Conservation (phyloP, 1,284 basidiomycete genomes). For the Mixia osmundae region DNA sequence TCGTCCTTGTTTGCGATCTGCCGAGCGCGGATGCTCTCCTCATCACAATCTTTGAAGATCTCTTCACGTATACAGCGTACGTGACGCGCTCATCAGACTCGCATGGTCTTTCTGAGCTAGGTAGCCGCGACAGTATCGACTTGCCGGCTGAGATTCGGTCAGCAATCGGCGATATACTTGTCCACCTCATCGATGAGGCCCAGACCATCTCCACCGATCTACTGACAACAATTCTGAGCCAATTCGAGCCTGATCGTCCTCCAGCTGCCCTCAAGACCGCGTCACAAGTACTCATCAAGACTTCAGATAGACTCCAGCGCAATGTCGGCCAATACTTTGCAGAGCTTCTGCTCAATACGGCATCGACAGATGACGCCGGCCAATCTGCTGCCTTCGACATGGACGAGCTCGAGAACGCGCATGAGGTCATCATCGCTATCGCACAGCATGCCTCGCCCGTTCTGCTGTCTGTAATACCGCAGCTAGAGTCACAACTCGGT, state of each 20-base stretch:
- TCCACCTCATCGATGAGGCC: slow-evolving; percentile 70
- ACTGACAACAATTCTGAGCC: slow-evolving; percentile 55
- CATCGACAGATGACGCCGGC: slow-evolving; percentile 23
- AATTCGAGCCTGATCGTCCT: slow-evolving; percentile 54
- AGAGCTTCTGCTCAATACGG: slow-evolving; percentile 47
- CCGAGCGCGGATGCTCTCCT: slow-evolving; percentile 68
- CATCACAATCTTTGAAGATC: slow-evolving; percentile 52
- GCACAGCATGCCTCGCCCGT: slow-evolving; percentile 56
- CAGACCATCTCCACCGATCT: slow-evolving; percentile 48
- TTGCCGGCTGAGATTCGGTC: slow-evolving; percentile 73
- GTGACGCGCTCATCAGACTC: neutral
- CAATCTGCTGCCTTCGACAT: slow-evolving; percentile 25
- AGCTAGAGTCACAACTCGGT: slow-evolving; percentile 71
- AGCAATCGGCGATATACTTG: slow-evolving; percentile 66
- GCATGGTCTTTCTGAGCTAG: neutral
- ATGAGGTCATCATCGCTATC: slow-evolving; percentile 64
- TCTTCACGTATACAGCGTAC: slow-evolving; percentile 49
- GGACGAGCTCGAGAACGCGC: slow-evolving; percentile 36
- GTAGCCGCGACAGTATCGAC: slow-evolving; percentile 29
- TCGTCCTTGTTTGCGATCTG: slow-evolving; percentile 78
- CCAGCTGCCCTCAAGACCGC: too few species aligned
- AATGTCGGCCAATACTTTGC: slow-evolving; percentile 65
- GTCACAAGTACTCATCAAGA: slow-evolving; percentile 11
- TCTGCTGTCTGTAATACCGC: slow-evolving; percentile 70
- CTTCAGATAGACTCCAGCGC: slow-evolving; percentile 53